These are phyloP conservation scores for Fusarium nelsonii DNA, from an alignment of 2,329 filamentous ascomycete genomes.

Conservation along the genomic window DNA sequence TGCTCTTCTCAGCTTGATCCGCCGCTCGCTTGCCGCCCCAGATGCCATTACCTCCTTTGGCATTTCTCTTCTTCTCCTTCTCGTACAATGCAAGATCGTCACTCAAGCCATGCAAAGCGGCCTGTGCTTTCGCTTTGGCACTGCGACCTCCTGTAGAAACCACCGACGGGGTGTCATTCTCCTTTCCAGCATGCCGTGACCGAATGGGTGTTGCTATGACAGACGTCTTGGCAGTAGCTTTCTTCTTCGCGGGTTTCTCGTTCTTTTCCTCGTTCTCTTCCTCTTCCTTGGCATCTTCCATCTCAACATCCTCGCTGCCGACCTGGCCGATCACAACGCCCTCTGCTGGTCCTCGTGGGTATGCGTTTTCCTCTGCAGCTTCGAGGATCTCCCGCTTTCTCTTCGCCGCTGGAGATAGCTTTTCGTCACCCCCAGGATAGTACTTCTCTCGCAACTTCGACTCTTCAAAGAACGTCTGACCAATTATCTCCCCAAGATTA, in stretches of 20 bases:
- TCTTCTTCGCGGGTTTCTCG: conserved; percentile 50
- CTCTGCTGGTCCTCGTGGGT: conserved; percentile 60
- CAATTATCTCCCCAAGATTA: conserved; percentile 92
- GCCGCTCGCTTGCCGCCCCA: conserved; percentile 75
- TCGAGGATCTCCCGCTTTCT: conserved; percentile 65
- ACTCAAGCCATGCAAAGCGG: conserved; percentile 80
- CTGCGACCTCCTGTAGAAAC: conserved; percentile 80
- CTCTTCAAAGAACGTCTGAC: conserved; percentile 84
- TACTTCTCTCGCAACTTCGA: conserved; percentile 72
- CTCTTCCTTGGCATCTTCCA: conserved; percentile 60
- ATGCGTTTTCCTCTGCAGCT: conserved; percentile 64
- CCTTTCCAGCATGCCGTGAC: conserved; percentile 71
- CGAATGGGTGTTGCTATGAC: conserved; percentile 56
- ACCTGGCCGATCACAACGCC: conserved; percentile 60
- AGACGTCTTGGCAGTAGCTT: conserved; percentile 39
- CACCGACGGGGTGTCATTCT: conserved; percentile 83
- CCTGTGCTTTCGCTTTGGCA: conserved; percentile 87
- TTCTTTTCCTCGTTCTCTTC: conserved; percentile 54
- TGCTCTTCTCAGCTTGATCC: conserved; percentile 67
- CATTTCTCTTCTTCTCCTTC: conserved; percentile 86
- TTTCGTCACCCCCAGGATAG: conserved; percentile 70
- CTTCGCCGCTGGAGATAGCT: conserved; percentile 58
- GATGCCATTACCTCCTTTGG: conserved; percentile 61
- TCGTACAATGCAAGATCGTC: conserved; percentile 91
- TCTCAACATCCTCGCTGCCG: conserved; percentile 54